Conservation (phyloP, 2,329 filamentous ascomycete species). For the Gaeumannomyces tritici region DNA sequence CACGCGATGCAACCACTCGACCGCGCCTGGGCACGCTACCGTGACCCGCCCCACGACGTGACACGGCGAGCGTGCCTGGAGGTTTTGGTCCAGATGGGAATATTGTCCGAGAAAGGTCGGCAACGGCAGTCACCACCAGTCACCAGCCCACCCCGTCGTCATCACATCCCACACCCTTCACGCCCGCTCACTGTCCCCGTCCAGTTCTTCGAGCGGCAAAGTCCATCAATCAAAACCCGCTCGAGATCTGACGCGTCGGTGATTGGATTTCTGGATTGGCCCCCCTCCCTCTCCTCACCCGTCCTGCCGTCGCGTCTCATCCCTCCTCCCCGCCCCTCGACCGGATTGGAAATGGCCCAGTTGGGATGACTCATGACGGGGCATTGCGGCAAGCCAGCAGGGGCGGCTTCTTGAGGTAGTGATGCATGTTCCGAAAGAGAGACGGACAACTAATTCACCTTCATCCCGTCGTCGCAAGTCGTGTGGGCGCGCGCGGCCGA, state of each 20-base stretch:
- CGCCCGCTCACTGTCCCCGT: too few relatives aligned
- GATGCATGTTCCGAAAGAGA: neutral
- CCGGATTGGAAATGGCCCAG: too few relatives aligned
- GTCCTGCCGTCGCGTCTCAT: neutral
- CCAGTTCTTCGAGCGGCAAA: too few relatives aligned
- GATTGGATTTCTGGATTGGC: neutral
- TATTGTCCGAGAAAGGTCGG: too few relatives aligned
- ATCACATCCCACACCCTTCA: too few relatives aligned
- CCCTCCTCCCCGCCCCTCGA: neutral
- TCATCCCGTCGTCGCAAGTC: neutral
- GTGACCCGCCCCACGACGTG: neutral
- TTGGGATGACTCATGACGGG: neutral
- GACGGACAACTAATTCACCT: neutral
- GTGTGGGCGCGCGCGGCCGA: too few relatives aligned
- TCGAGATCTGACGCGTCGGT: neutral
- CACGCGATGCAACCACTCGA: neutral
- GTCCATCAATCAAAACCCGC: neutral
- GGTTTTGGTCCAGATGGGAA: too few relatives aligned
- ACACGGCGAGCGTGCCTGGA: neutral
- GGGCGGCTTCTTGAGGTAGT: too few relatives aligned
- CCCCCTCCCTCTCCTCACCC: too few relatives aligned
- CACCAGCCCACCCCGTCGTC: too few relatives aligned
- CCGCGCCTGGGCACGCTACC: neutral
- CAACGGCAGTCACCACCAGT: too few relatives aligned
- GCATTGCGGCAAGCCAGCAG: neutral